Evolutionary conservation across 164 flowering plant genomes (phyloP), one percentile per base, ranked within the genome.

Genomic region (Santalum album): DNA sequence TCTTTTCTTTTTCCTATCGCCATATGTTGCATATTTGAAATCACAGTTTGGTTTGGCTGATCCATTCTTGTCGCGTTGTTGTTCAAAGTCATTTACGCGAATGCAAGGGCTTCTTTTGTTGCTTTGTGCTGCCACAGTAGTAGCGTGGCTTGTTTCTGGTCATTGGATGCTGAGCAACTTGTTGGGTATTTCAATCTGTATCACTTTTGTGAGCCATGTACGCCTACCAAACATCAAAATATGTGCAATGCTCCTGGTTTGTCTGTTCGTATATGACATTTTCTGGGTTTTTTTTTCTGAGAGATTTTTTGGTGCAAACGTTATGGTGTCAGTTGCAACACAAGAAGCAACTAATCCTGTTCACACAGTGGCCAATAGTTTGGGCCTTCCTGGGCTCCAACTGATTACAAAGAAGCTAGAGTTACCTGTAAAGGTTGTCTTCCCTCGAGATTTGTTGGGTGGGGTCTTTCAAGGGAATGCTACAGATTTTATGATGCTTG

Each of bases 261-360:
- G 96, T 65, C 59, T 89, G 75, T 89, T 92, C 49, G 72, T 84
- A 4, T 89, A 92, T 63, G 99, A 92, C 69, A 82, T 92, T 54
- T 92, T 89, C 69, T 92, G 97, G 99, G 99, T 92, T 45, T 92
- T 84, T 76, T 92, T 71, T 66, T 92, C 99, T 2, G 97, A 92
- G 80, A 83, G 83, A 55, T 76, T 92, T 59, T 92, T 92, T 65
- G 99, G 97, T 24, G 95, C 83, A 45, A 92, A 92, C 65, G 99
- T 92, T 52, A 89, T 89, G 99, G 97, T 89, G 24, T 82, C 97
- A 0, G 95, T 89, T 39, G 99, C 97, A 22, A 92, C 96, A 20
- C 90, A 85, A 52, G 86, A 85, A 61, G 99, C 99, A 47, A 78
- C 95, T 38, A 92, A 92, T 68, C 97, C 99, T 43, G 83, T 89